These are phyloP conservation scores for Kwoniella shivajii DNA, from an alignment of 1,284 basidiomycete species.

Conservation along the genomic window DNA sequence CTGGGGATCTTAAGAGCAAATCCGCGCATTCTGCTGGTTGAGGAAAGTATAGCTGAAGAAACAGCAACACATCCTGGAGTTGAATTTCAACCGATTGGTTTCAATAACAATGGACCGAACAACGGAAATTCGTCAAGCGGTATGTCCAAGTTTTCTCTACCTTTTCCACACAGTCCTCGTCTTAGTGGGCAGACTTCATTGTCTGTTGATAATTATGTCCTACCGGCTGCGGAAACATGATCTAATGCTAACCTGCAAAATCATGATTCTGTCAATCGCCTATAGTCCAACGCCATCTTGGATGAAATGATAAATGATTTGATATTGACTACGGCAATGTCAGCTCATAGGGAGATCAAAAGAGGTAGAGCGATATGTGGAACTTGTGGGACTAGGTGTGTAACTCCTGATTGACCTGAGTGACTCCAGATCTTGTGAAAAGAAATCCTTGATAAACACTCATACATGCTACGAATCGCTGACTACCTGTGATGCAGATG, in stretches of 20 bases:
- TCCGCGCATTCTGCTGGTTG: too few relatives aligned
- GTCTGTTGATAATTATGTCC: not conserved
- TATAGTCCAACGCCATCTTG: conserved; percentile 37
- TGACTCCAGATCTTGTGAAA: too few relatives aligned
- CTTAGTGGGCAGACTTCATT: too few relatives aligned
- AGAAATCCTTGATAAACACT: too few relatives aligned
- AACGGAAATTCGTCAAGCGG: conserved; percentile 4
- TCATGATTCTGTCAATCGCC: too few relatives aligned
- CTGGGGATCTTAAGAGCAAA: too few relatives aligned
- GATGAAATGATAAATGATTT: conserved; percentile 43
- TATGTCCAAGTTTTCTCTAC: not conserved
- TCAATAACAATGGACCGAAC: too few relatives aligned
- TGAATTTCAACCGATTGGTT: too few relatives aligned
- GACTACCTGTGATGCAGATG: conserved; percentile 12
- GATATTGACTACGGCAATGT: conserved; percentile 39
- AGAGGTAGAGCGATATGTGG: conserved; percentile 40
- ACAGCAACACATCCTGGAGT: too few relatives aligned
- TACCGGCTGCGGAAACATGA: not conserved
- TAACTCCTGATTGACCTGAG: not conserved
- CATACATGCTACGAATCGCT: not conserved
- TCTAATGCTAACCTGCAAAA: too few relatives aligned
- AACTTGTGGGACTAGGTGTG: conserved; percentile 43
- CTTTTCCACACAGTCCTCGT: not conserved
- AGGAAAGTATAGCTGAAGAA: too few relatives aligned
- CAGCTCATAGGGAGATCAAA: conserved; percentile 49